A percentile compares a stretch with the other conserved stretches of the same genome.
Conservation (phyloP, 2,329 filamentous ascomycete genomes). For the Ilyonectria mors-panacis region DNA sequence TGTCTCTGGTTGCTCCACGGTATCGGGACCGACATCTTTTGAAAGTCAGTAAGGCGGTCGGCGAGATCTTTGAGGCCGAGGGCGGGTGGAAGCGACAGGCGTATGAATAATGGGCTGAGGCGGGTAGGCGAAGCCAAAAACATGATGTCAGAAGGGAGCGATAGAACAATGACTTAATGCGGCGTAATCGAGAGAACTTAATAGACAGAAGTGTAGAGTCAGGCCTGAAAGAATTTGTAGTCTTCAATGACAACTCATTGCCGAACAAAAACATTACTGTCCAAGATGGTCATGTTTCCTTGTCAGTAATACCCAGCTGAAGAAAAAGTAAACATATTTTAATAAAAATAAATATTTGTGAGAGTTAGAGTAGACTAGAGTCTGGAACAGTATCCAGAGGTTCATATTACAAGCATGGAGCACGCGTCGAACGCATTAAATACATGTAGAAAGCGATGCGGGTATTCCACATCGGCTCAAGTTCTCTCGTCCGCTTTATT, state of each 20-base stretch:
- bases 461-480: conserved; percentile 1
- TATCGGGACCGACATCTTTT: conserved; percentile 63
- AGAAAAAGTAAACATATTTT: not conserved
- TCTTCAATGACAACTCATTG: not conserved
- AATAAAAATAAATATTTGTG: not conserved
- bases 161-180: not conserved
- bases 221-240: not conserved
- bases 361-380: not conserved
- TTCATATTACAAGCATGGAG: conserved; percentile 1
- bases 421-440: conserved; percentile 6
- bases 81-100: conserved; percentile 47
- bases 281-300: not conserved
- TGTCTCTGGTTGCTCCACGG: conserved; percentile 66
- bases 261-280: not conserved
- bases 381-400: not conserved
- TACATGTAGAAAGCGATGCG: conserved; percentile 1
- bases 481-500: conserved; percentile 10
- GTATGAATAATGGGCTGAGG: not conserved
- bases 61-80: conserved; percentile 52
- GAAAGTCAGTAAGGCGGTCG: conserved; percentile 57
- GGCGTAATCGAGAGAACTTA: not conserved
- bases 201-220: not conserved
- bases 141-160: not conserved
- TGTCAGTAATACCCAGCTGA: not conserved
- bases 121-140: not conserved